phyloP scores from a whole-genome alignment of 2,329 filamentous ascomycete genomes.

The Xylaria sp. region DNA sequence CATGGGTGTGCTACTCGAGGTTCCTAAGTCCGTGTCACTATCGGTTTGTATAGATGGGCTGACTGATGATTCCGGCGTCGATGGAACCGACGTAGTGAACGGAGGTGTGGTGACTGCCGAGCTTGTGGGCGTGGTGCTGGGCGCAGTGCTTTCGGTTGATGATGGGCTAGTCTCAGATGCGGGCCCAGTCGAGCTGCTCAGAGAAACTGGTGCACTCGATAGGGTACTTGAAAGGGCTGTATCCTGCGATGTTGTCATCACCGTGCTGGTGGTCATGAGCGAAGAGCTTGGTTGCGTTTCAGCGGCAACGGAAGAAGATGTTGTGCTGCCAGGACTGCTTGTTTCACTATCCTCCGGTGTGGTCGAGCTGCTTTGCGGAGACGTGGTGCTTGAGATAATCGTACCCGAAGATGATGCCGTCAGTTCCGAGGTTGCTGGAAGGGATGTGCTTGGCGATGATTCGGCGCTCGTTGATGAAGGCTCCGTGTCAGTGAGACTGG shows the following conservation, averaged over 20 bases:
- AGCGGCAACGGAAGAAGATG: neutral
- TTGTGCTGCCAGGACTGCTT: conserved; percentile 3
- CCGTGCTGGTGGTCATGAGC: neutral
- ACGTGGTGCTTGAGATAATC: neutral
- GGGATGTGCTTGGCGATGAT: neutral
- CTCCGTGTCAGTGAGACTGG: conserved; percentile 1
- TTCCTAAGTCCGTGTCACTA: neutral
- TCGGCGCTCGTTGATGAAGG: neutral
- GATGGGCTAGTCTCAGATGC: conserved; percentile 8
- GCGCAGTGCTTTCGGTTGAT: conserved; percentile 2
- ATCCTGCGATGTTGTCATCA: neutral
- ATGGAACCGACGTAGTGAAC: neutral
- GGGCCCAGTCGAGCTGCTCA: conserved; percentile 12
- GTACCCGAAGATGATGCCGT: neutral
- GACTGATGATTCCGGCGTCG: neutral
- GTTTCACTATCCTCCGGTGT: conserved; percentile 2
- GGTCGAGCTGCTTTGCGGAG: conserved; percentile 13
- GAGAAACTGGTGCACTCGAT: conserved; percentile 9
- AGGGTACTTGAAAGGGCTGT: neutral
- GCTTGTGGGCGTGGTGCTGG: conserved; percentile 1
- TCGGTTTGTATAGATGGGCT: neutral
- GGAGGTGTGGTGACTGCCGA: neutral
- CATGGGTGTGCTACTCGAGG: neutral
- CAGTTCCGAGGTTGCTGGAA: neutral
- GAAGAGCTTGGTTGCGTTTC: neutral